phyloP scores from a whole-genome alignment of 129 eudicot genomes.

The Lactuca sativa region DNA sequence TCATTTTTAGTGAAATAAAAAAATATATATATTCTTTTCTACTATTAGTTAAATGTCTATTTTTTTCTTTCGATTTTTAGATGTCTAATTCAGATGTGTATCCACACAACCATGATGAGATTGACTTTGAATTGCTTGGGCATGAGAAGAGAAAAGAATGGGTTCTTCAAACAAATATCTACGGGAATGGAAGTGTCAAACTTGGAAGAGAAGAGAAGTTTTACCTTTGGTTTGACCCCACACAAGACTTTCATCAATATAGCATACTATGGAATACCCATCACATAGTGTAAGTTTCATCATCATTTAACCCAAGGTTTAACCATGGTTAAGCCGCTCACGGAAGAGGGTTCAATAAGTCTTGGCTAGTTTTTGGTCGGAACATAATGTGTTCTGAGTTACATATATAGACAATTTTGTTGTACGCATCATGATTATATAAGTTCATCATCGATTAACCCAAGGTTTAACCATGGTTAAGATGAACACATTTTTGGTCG shows the following conservation, averaged over 20 bases:
- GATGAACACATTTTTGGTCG: neutral
- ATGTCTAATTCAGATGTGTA: constrained; percentile 68
- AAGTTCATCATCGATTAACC: neutral
- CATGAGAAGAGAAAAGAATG: constrained; percentile 76
- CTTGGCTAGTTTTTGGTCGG: neutral
- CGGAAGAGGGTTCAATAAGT: neutral
- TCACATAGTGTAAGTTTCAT: constrained; percentile 80
- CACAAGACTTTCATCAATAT: constrained; percentile 69
- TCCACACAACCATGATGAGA: constrained; percentile 94
- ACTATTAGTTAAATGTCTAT: neutral
- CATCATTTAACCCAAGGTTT: neutral
- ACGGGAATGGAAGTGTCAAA: constrained; percentile 90
- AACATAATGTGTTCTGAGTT: neutral
- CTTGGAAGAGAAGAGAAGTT: constrained; percentile 95
- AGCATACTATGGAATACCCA: constrained; percentile 91
- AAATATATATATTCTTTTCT: neutral
- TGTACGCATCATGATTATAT: neutral
- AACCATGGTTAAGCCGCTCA: neutral
- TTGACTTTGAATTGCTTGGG: constrained; percentile 90
- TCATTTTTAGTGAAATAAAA: constrained; percentile 1
- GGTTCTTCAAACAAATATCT: constrained; percentile 91
- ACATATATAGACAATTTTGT: neutral
- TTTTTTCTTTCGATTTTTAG: constrained; percentile 20
- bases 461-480: constrained; percentile 9
- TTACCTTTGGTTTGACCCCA: constrained; percentile 94